Evolutionary conservation across 805 yeast species (phyloP), one percentile per base, ranked within the genome.

Genomic region (Pichia gijzeniarum): DNA sequence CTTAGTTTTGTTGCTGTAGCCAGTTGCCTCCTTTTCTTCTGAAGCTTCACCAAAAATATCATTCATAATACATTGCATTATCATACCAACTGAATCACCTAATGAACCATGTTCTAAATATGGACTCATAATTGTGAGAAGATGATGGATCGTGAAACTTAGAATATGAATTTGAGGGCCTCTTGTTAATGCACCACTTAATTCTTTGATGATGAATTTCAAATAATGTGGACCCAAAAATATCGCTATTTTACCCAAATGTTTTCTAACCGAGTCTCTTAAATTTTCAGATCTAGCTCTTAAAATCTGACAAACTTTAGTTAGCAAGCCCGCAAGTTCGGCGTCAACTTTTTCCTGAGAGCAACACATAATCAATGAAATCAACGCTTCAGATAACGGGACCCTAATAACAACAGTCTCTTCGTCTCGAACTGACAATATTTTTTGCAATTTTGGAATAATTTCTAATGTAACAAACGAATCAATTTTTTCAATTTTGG

Each of bases 111-210:
- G 84, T 0, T 58, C 48, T 36, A 86, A 62, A 16, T 48, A 37
- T 6, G 48, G 50, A 4, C 53, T 49, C 52, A 85, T 65, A 8
- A 77, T 72, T 1, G 76, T 75, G 43, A 93, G 64, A 33, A 91
- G 65, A 40, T 80, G 71, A 63, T 93, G 96, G 5, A 87, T 77
- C 1, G 97, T 86, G 65, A 70, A 93, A 57, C 96, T 88, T 55
- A 93, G 75, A 48, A 93, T 88, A 64, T 93, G 99, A 43, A 89
- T 77, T 60, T 93, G 98, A 13, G 96, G 86, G 21, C 99, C 99
- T 58, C 95, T 73, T 5, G 82, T 74, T 44, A 91, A 70, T 0
- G 97, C 95, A 17, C 82, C 65, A 52, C 76, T 80, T 56, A 93
- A 71, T 59, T 93, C 98, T 47, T 76, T 76, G 20, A 93, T 65